Percentiles rank a stretch among this genome's conserved stretches.
Evolutionary conservation across 2,329 filamentous ascomycete genomes (phyloP).

Genomic region (Sporothrix pseudoabietina): DNA sequence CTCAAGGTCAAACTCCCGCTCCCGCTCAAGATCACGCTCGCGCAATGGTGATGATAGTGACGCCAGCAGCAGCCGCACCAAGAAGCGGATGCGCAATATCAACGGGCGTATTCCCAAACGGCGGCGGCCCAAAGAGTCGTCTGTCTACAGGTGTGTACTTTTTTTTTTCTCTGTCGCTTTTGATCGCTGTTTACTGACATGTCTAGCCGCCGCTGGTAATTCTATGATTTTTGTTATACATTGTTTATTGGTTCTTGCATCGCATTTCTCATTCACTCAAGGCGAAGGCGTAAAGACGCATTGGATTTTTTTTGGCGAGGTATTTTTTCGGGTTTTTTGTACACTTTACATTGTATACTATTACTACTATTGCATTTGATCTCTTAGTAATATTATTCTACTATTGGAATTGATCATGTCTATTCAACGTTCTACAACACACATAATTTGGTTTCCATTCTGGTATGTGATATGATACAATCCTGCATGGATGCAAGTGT

Average conservation of each 20-base stretch:
- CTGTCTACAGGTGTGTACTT: conserved; percentile 20
- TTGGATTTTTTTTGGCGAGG: not conserved
- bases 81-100: conserved; percentile 14
- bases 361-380: not conserved
- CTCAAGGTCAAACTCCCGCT: not conserved
- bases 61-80: not conserved
- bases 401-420: not conserved
- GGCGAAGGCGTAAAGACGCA: not conserved
- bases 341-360: not conserved
- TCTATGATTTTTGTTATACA: not conserved
- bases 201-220: conserved; percentile 16
- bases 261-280: no score
- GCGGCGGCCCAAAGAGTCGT: conserved; percentile 23
- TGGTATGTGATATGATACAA: not conserved
- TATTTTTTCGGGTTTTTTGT: not conserved
- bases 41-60: not conserved
- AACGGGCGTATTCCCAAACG: conserved; percentile 24
- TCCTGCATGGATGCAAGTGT: not conserved
- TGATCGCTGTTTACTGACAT: not conserved
- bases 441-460: not conserved
- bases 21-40: not conserved
- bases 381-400: not conserved
- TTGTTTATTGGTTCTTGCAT: not conserved
- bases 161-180: not conserved
- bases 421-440: not conserved